Conservation (phyloP, 2,329 filamentous ascomycete species). For the Xylariales sp. region DNA sequence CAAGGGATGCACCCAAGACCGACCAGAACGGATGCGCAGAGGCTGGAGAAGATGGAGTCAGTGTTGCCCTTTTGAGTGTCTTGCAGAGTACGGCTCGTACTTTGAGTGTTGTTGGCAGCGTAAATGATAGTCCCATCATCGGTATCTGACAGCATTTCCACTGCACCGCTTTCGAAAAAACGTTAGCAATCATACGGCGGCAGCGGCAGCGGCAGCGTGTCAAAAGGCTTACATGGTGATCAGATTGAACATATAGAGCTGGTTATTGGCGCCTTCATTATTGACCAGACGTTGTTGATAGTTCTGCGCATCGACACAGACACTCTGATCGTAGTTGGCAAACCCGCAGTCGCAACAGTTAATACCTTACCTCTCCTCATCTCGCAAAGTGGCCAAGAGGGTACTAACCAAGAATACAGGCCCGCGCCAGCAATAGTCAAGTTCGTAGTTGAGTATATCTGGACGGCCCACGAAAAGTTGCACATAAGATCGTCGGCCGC, state of each 20-base stretch:
- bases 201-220: too few relatives aligned
- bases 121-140: neutral
- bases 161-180: neutral
- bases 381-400: too few relatives aligned
- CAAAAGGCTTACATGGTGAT: neutral
- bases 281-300: slow-evolving; percentile 4
- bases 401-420: slow-evolving; percentile 6
- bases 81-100: too few relatives aligned
- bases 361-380: too few relatives aligned
- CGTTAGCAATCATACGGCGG: too few relatives aligned
- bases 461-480: neutral
- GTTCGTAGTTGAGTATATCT: neutral
- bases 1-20: neutral
- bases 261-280: neutral
- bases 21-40: neutral
- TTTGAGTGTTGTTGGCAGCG: slow-evolving; percentile 1
- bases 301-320: neutral
- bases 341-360: too few relatives aligned
- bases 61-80: too few relatives aligned
- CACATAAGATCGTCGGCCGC: neutral
- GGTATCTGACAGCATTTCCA: neutral
- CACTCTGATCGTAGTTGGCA: slow-evolving; percentile 1
- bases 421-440: slow-evolving; percentile 1
- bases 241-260: slow-evolving; percentile 1
- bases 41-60: neutral